Evolutionary conservation across 495 filamentous ascomycete species (phyloP).

Genomic region (Ramalina peruviana): DNA sequence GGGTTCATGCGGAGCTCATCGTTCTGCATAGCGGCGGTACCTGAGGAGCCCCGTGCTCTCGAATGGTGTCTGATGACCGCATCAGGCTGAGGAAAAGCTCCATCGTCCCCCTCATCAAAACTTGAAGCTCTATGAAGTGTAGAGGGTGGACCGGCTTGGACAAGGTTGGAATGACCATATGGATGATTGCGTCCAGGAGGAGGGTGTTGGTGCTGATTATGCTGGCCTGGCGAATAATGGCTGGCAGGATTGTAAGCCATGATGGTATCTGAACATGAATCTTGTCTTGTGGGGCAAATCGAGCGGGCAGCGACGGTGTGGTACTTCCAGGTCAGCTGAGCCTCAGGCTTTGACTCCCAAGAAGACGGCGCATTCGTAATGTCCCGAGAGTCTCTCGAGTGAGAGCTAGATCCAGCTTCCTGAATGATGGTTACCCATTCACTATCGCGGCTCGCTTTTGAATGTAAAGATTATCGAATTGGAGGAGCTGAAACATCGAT

Average conservation of each 20-base stretch:
- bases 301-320: no score
- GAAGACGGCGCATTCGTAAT: no score
- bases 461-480: neutral
- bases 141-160: slow-evolving; percentile 18
- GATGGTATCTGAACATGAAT: neutral
- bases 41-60: slow-evolving; percentile 4
- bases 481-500: no score
- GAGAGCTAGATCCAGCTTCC: no score
- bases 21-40: slow-evolving; percentile 8
- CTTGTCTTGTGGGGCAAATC: no score
- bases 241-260: slow-evolving; percentile 15
- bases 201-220: slow-evolving; percentile 5
- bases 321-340: no score
- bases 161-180: slow-evolving; percentile 7
- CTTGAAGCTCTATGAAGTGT: slow-evolving; percentile 49
- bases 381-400: no score
- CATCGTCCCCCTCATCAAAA: slow-evolving; percentile 71
- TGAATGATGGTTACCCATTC: neutral
- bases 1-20: slow-evolving; percentile 16
- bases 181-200: neutral
- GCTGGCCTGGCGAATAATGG: slow-evolving; percentile 5
- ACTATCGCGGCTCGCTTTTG: neutral
- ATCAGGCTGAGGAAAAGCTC: slow-evolving; percentile 32
- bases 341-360: no score
- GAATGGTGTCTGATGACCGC: slow-evolving; percentile 21